Base-by-base conservation (phyloP, 345 rosid genomes). In the Corchorus olitorius region DNA sequence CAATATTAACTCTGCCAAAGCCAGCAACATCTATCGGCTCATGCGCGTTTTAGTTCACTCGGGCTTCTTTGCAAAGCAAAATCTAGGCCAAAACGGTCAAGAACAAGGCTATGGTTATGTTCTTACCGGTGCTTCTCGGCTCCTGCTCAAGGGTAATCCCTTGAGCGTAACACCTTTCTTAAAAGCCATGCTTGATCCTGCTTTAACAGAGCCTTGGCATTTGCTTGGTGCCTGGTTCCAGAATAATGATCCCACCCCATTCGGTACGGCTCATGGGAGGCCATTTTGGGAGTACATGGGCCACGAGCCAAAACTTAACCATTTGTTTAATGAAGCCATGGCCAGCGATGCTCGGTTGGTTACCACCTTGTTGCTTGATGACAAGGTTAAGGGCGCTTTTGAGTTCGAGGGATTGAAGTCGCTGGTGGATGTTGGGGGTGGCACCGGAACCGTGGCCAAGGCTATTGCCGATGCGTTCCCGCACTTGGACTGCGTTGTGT, bases 351-450 rank as follows among this genome's bases (percentile, higher is more conserved):
- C 85, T n/a, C 75, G 63, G 4, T 49, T 85, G 17, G 70, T 78
- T 37, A 53, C 67, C 0, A 70, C 4, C 13, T 14, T 78, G 71
- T 35, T 88, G 65, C 37, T 77, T 33, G 55, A 62, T 33, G 55
- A 62, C 35, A 80, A 84, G 9, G 65, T 75, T 16, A 81, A 66
- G 62, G 69, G 34, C 1, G 77, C 84, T 17, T 82, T 88, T n/a
- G 65, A 76, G 19, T 82, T 88, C 15, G 65, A 76, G 27, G 87
- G 87, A 19, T 46, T 84, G 76, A 76, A 53, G 7, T 72, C 84
- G 9, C 7, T 87, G 61, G 83, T 82, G 19, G 89, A 84, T 49
- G 89, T 86, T 1, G 91, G 89, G 3, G 89, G 87, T 45, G 89
- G 89, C 54, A 83, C 48, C 0, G 86, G 91, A 65, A 75, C 80